phyloP scores from a whole-genome alignment of 805 yeast species.

The Nakazawaea molendinolei region DNA sequence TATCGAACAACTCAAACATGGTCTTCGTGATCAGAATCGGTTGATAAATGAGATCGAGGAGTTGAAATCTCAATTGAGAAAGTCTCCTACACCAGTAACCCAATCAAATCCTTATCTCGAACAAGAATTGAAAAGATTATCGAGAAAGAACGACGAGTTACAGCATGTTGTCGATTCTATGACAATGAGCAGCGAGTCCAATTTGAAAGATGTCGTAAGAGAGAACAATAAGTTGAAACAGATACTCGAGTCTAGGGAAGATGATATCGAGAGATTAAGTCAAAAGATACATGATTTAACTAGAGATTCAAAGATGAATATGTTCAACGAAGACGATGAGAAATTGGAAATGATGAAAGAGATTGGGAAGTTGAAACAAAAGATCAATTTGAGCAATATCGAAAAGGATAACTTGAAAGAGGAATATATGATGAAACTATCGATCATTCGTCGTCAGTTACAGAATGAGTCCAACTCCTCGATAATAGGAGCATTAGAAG shows the following conservation, averaged over 20 bases:
- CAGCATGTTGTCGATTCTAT: slow-evolving; percentile 21
- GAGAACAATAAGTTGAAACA: slow-evolving; percentile 18
- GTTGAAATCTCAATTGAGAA: slow-evolving; percentile 20
- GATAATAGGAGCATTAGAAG: slow-evolving; percentile 25
- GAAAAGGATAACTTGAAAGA: slow-evolving; percentile 32
- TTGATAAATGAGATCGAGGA: slow-evolving; percentile 27
- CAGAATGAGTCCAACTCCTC: slow-evolving; percentile 15
- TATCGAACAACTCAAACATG: slow-evolving; percentile 11
- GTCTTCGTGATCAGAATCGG: slow-evolving; percentile 24
- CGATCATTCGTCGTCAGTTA: slow-evolving; percentile 25
- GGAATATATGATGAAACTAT: slow-evolving; percentile 29
- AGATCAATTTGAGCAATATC: slow-evolving; percentile 27
- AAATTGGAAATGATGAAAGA: slow-evolving; percentile 28
- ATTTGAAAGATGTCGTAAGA: slow-evolving; percentile 16
- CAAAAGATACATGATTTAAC: slow-evolving; percentile 27
- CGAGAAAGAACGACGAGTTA: slow-evolving; percentile 27
- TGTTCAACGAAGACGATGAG: slow-evolving; percentile 28
- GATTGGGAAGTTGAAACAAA: slow-evolving; percentile 31
- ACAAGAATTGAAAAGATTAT: slow-evolving; percentile 25
- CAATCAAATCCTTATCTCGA: slow-evolving; percentile 24
- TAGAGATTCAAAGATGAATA: slow-evolving; percentile 18
- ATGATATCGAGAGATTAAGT: slow-evolving; percentile 27
- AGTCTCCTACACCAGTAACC: slow-evolving; percentile 10
- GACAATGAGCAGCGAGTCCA: slow-evolving; percentile 16
- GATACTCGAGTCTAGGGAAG: slow-evolving; percentile 28